Base-by-base conservation (phyloP, 441 rosid genomes). In the Theobroma grandiflorum region DNA sequence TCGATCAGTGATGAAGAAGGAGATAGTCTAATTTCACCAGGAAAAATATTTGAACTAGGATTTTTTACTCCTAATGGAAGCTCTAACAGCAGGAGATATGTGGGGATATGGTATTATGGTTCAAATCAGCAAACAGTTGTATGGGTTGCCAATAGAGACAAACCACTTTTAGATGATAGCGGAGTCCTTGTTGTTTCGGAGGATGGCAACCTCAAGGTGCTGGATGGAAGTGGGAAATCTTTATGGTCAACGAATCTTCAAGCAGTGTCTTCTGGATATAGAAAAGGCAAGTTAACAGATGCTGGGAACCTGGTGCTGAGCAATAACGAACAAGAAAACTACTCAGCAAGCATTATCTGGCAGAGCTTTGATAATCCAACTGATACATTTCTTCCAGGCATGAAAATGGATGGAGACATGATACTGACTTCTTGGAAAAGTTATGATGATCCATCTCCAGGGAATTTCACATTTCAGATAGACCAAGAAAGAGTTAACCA, bases 321-420 rank as follows among this genome's bases (percentile, higher is more conserved):
- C 35, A 81, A 81, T 38, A 78, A 72, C 74, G 81, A 84, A 26
- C 77, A 81, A 67, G 81, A 78, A 55, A 73, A 62, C 62, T 72
- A 52, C 38, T 18, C 47, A 38, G 10, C 3, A n/a, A 33, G 3
- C 35, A 10, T 45, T 65, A 47, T 82, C 26, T 94, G 98, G 95
- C 88, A 91, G 79, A 94, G 96, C 82, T 91, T 93, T 65, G 84
- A 87, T 63, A 66, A 89, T 64, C 95, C 94, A 31, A 88, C 93
- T 1, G 93, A 91, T 76, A 93, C 95, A 10, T 90, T 93, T 86
- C 91, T 93, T 75, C 94, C 95, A n/a, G 95, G 94, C 62, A 93
- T 93, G 97, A 84, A 26, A 59, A 90, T 91, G 89, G 80, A 83
- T 71, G 85, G 77, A 69, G 69, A 72, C 2, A 63, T 87, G 79